phyloP scores from a whole-genome alignment of 2,329 filamentous ascomycete genomes.

The Microcyclospora tardicrescens region DNA sequence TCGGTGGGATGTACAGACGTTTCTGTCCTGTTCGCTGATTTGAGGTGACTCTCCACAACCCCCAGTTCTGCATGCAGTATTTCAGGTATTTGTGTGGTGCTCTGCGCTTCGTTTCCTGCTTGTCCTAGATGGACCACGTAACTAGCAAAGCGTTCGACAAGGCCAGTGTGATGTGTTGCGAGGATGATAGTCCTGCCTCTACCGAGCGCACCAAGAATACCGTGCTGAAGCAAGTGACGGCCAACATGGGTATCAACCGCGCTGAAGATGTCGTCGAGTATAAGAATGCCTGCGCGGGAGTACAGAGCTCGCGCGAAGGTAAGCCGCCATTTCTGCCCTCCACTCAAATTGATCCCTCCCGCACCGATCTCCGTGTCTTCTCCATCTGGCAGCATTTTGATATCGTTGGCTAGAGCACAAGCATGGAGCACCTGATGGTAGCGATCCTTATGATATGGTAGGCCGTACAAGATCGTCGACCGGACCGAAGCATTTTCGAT shows the following conservation, averaged over 20 bases:
- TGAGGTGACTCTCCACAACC: not conserved
- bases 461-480: conserved; percentile 79
- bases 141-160: not conserved
- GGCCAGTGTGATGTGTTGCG: not conserved
- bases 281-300: conserved; percentile 42
- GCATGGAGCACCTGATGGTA: conserved; percentile 49
- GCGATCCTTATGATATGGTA: conserved; percentile 54
- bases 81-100: not conserved
- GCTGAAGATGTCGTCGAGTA: conserved; percentile 47
- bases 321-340: conserved; percentile 78
- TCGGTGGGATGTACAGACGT: not conserved
- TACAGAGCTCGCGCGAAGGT: conserved; percentile 73
- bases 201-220: too few relatives aligned
- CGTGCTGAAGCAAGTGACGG: conserved; percentile 37
- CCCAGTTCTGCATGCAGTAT: not conserved
- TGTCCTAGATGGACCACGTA: not conserved
- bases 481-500: conserved; percentile 75
- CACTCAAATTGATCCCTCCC: conserved; percentile 78
- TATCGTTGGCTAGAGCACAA: conserved; percentile 43
- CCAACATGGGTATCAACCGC: conserved; percentile 41
- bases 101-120: not conserved
- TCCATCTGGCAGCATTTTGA: conserved; percentile 73
- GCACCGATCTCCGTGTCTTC: conserved; percentile 87
- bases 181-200: not conserved
- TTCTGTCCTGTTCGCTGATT: not conserved